Evolutionary conservation across 2,329 filamentous ascomycete species (phyloP).

Genomic region (Juglanconis oblonga): DNA sequence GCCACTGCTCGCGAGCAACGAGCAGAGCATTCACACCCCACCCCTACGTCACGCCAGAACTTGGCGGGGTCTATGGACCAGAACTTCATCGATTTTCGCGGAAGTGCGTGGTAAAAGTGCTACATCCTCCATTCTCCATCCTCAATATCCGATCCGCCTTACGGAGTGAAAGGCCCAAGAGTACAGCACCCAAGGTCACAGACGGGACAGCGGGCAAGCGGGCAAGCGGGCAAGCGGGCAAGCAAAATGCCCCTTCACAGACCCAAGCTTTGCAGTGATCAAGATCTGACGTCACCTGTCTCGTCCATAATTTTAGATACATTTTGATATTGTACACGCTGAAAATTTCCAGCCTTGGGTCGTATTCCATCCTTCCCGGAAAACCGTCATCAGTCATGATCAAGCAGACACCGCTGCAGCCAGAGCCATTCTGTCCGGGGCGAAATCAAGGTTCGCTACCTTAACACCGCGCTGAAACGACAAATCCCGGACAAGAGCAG

Average conservation of each 20-base stretch:
- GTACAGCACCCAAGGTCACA: no score
- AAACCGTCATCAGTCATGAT: conserved; percentile 23
- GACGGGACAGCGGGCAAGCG: no score
- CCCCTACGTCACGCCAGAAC: no score
- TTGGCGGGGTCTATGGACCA: not conserved
- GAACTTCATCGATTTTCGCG: not conserved
- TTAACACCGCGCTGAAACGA: conserved; percentile 50
- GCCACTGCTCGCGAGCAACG: no score
- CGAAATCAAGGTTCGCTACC: conserved; percentile 31
- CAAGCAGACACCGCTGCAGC: conserved; percentile 30
- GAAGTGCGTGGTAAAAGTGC: not conserved
- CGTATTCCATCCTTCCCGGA: not conserved
- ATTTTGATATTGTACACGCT: conserved; percentile 12
- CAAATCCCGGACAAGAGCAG: conserved; percentile 29
- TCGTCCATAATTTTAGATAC: not conserved
- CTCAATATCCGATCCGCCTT: no score
- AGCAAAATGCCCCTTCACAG: no score
- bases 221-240: no score
- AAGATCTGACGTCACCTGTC: not conserved
- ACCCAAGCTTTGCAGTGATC: not conserved
- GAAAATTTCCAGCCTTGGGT: conserved; percentile 2
- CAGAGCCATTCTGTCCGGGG: conserved; percentile 8
- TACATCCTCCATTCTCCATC: no score
- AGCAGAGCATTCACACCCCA: no score
- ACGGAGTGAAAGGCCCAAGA: no score